Evolutionary conservation across 164 flowering plant genomes (phyloP), one percentile per base, ranked within the genome.

Genomic region (Liquidambar formosana): DNA sequence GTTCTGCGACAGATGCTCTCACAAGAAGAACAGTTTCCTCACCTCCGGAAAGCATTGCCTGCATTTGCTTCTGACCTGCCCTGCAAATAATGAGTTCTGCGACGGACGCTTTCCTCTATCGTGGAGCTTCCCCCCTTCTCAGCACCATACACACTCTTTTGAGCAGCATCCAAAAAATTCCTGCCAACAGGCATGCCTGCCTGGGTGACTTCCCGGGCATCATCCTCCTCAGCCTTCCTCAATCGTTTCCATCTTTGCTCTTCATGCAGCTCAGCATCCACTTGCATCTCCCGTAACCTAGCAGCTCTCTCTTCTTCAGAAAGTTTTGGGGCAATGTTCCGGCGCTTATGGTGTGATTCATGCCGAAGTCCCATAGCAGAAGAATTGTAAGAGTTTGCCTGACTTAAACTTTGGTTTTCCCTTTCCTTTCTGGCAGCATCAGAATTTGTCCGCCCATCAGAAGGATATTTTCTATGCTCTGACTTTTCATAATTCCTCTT

Each of bases 281-380:
- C 65, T 74, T 88, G 89, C 98, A 94, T 94, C 83, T 90, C 96
- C 45, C 77, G 79, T 62, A 94, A 76, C 77, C 86, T 83, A n/a
- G 96, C 89, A 63, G 94, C 98, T 72, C 90, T 81, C 80, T 95
- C 97, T 75, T 90, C 98, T 76, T 88, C 92, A 1, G 96, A 83
- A 44, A 93, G 90, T 73, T 88, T 89, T 43, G 85, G 75, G n/a
- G 82, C 81, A 60, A 41, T 53, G n/a, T 65, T 77, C 14, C 76
- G 77, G 19, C 70, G 84, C 69, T 74, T 82, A 58, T 83, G 43
- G 47, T 64, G 69, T 57, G 83, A 61, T 38, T 77, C 84, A 53
- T 51, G 62, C 66, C 66, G 23, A 16, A 23, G 67, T n/a, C 26
- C 73, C 45, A 48, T 28, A 27, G n/a, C 72, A n/a, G 66, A 63